These are phyloP conservation scores for Penicillium digitatum DNA, from an alignment of 2,329 filamentous ascomycete species.

Conservation along the genomic window DNA sequence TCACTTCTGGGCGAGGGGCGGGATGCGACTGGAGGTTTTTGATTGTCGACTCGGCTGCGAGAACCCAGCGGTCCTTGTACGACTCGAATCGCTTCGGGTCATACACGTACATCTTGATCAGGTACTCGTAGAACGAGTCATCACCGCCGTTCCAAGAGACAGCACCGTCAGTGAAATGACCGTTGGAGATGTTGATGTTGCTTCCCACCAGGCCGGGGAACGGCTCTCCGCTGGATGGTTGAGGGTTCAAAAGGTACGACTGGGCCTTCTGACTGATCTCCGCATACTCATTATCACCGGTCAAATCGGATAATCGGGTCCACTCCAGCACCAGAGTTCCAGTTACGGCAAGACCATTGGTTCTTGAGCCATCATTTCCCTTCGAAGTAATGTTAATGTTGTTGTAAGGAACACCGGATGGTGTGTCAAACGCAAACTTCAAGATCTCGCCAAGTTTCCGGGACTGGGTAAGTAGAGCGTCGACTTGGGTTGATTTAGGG, in stretches of 20 bases:
- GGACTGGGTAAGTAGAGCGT: conserved; percentile 63
- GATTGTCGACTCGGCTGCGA: conserved; percentile 72
- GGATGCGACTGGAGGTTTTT: conserved; percentile 67
- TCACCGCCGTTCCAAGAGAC: conserved; percentile 75
- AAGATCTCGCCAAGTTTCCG: conserved; percentile 66
- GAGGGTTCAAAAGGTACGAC: conserved; percentile 64
- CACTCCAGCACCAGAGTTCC: conserved; percentile 81
- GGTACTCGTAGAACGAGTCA: conserved; percentile 83
- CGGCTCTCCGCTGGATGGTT: conserved; percentile 61
- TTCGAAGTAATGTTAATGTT: conserved; percentile 57
- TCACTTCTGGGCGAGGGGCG: conserved; percentile 62
- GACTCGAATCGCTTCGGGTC: conserved; percentile 59
- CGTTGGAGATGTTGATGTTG: conserved; percentile 60
- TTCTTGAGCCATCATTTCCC: conserved; percentile 48
- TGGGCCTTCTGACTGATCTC: conserved; percentile 64
- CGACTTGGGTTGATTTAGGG: conserved; percentile 48
- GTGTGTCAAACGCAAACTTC: conserved; percentile 73
- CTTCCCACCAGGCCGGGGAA: conserved; percentile 74
- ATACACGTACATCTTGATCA: conserved; percentile 88
- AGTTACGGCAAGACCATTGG: conserved; percentile 70
- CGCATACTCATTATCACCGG: conserved; percentile 63
- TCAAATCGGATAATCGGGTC: conserved; percentile 73
- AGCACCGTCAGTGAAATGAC: conserved; percentile 60
- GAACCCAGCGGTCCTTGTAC: conserved; percentile 71
- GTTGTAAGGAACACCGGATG: conserved; percentile 70